A percentile compares a stretch with the other conserved stretches of the same genome.
Conservation (phyloP, 345 rosid genomes). For the Punica granatum region DNA sequence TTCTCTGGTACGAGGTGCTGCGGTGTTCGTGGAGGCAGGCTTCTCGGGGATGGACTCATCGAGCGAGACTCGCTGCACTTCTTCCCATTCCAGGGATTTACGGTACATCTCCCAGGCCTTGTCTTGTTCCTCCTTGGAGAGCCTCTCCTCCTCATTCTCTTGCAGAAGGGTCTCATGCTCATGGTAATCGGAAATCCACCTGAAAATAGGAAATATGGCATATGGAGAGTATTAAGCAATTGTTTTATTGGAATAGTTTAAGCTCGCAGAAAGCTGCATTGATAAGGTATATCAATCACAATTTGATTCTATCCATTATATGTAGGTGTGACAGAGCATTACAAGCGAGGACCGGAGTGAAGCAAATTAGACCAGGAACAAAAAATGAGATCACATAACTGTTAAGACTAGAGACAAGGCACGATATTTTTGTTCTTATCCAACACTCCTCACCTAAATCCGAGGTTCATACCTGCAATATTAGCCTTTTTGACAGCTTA, state of each 20-base stretch:
- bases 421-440: background rate
- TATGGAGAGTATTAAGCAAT: background rate
- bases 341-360: background rate
- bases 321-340: background rate
- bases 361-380: background rate
- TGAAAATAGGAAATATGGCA: conserved; percentile 9
- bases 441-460: background rate
- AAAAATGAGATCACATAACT: background rate
- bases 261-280: background rate
- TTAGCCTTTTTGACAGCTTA: background rate
- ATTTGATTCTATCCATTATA: background rate
- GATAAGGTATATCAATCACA: background rate
- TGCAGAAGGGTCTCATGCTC: conserved; percentile 96
- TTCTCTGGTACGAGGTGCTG: conserved; percentile 21
- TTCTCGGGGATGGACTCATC: conserved; percentile 46
- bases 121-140: conserved; percentile 97
- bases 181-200: conserved; percentile 92
- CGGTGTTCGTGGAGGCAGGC: conserved; percentile 22
- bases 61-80: conserved; percentile 66
- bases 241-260: background rate
- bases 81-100: conserved; percentile 78
- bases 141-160: conserved; percentile 98
- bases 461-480: no score
- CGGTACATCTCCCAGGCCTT: conserved; percentile 97
- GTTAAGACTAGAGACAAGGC: background rate